Percentiles rank a stretch among this genome's conserved stretches.
Conservation (phyloP, 1,284 basidiomycete species). For the Fomitopsis schrenkii region DNA sequence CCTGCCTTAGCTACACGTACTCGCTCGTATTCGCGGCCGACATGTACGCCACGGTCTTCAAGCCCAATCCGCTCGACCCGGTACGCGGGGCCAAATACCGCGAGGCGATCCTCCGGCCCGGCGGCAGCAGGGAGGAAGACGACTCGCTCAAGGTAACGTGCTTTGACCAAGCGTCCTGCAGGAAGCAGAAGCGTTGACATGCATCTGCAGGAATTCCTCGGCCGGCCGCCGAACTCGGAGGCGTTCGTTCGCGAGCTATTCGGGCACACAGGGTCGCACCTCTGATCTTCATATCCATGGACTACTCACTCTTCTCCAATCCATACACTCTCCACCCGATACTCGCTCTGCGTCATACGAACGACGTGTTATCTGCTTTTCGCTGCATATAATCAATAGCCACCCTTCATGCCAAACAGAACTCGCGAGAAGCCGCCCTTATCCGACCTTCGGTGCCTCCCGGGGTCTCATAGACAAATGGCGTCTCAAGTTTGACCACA, state of each 20-base stretch:
- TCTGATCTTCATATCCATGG: neutral
- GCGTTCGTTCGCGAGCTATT: conserved; percentile 73
- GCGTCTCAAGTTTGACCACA: too few relatives aligned
- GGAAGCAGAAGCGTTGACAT: neutral
- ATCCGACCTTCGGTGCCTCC: too few relatives aligned
- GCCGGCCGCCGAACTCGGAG: conserved; percentile 69
- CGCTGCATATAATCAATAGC: too few relatives aligned
- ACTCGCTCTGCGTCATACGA: neutral
- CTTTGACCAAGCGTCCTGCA: neutral
- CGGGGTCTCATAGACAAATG: too few relatives aligned
- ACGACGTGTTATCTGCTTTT: neutral
- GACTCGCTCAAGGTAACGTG: conserved; percentile 47
- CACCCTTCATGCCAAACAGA: too few relatives aligned
- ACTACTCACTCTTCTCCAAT: neutral
- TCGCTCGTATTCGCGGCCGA: conserved; percentile 75
- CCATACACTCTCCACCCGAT: neutral
- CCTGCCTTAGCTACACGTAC: conserved; percentile 52
- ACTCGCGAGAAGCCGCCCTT: too few relatives aligned
- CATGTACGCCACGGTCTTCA: conserved; percentile 82
- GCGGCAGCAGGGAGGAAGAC: conserved; percentile 56
- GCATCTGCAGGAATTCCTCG: conserved; percentile 58
- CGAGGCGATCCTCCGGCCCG: conserved; percentile 49
- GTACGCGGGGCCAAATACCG: conserved; percentile 49
- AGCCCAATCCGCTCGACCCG: conserved; percentile 68
- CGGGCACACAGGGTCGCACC: conserved; percentile 24